These are phyloP conservation scores for Leccinum griseonigrum DNA, from an alignment of 1,284 basidiomycete genomes.

Conservation along the genomic window DNA sequence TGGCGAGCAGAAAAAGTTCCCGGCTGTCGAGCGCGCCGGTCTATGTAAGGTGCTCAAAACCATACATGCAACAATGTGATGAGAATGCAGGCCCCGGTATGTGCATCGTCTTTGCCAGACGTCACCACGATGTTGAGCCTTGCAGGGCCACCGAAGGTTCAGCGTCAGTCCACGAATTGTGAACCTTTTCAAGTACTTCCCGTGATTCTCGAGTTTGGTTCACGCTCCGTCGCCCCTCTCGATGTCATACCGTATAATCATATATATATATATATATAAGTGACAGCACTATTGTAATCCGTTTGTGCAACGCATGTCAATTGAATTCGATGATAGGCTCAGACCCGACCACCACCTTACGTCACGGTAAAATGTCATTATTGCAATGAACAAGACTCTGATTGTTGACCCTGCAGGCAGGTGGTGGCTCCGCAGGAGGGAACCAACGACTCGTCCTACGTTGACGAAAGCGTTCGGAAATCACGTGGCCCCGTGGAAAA, in stretches of 20 bases:
- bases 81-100: not conserved
- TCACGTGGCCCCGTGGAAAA: conserved; percentile 16
- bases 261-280: not conserved
- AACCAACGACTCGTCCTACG: not conserved
- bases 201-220: not conserved
- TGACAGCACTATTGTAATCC: not conserved
- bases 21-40: too few species aligned
- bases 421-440: not conserved
- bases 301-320: not conserved
- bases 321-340: not conserved
- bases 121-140: too few species aligned
- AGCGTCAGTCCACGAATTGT: not conserved
- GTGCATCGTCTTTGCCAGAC: not conserved
- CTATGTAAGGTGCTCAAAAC: too few species aligned
- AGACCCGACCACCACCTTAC: not conserved
- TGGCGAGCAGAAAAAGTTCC: not conserved
- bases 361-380: not conserved
- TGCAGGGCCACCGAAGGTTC: not conserved
- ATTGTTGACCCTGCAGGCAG: not conserved
- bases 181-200: not conserved
- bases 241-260: not conserved
- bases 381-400: conserved; percentile 11
- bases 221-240: not conserved
- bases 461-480: too few species aligned
- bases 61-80: not conserved